Evolutionary conservation across 192 early-diverging fungal species (phyloP).

Genomic region (Entomortierella lignicola): DNA sequence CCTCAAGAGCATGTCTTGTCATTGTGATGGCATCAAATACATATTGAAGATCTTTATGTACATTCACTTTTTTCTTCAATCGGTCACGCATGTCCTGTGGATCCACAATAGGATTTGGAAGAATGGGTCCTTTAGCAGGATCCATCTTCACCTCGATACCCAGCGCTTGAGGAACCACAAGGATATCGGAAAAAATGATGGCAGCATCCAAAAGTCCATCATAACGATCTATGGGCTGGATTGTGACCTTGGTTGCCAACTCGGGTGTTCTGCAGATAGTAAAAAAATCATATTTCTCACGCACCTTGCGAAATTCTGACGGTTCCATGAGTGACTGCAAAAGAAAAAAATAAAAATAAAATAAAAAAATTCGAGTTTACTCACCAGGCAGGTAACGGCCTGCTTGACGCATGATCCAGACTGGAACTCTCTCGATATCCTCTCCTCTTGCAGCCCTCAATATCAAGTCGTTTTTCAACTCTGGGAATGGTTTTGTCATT

Average conservation of each 20-base stretch:
- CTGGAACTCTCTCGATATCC: constrained; percentile 80
- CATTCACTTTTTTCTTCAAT: constrained; percentile 71
- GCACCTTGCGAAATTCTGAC: constrained; percentile 88
- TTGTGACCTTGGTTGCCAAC: constrained; percentile 88
- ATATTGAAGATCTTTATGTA: constrained; percentile 82
- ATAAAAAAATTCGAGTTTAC: neutral
- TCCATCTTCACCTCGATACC: constrained; percentile 94
- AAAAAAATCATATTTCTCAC: constrained; percentile 91
- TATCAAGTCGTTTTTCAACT: constrained; percentile 91
- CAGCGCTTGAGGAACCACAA: constrained; percentile 96
- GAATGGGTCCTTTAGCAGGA: constrained; percentile 84
- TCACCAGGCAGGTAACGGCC: constrained; percentile 94
- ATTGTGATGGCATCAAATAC: constrained; percentile 94
- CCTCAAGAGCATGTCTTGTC: constrained; percentile 84
- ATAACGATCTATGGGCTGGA: constrained; percentile 96
- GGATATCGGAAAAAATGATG: constrained; percentile 99
- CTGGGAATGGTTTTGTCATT: constrained; percentile 67
- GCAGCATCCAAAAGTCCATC: constrained; percentile 89
- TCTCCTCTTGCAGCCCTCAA: constrained; percentile 87
- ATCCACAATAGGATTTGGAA: constrained; percentile 79
- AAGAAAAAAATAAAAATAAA: neutral
- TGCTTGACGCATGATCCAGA: constrained; percentile 99
- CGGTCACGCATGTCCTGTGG: constrained; percentile 75
- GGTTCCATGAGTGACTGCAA: neutral
- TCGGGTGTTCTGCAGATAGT: constrained; percentile 90